A percentile compares a stretch with the other conserved stretches of the same genome.
Evolutionary conservation across 2,329 filamentous ascomycete species (phyloP).

Genomic region (Metarhizium album): DNA sequence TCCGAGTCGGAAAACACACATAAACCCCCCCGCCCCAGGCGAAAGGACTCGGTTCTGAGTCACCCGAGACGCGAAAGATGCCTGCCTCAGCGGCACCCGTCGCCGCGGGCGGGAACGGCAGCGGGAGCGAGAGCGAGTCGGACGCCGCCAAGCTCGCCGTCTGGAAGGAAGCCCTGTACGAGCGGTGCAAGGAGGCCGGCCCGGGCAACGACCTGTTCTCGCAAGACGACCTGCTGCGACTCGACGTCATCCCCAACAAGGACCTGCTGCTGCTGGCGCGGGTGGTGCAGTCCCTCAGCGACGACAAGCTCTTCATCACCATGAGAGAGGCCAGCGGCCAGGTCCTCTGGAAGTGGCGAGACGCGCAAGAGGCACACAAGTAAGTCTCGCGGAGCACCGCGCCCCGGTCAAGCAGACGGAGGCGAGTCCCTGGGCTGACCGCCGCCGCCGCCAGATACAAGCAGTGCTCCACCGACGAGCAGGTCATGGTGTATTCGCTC

Average conservation of each 20-base stretch:
- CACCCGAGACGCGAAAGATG: conserved; percentile 11
- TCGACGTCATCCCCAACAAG: conserved; percentile 46
- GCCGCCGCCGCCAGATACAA: conserved; percentile 49
- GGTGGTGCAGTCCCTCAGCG: conserved; percentile 45
- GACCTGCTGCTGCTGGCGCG: conserved; percentile 43
- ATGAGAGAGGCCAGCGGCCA: conserved; percentile 30
- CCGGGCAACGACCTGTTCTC: conserved; percentile 40
- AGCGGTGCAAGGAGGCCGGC: conserved; percentile 39
- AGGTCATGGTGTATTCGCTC: conserved; percentile 73
- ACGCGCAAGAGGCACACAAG: conserved; percentile 51
- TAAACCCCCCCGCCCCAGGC: no score
- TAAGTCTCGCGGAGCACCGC: no score
- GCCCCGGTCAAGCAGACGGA: no score
- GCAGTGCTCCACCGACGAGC: conserved; percentile 57
- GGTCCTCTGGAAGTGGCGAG: conserved; percentile 45
- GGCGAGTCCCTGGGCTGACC: no score
- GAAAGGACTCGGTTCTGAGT: neutral
- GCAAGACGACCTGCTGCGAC: conserved; percentile 46
- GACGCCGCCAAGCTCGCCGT: conserved; percentile 33
- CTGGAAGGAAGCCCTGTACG: conserved; percentile 47
- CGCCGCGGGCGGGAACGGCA: conserved; percentile 15
- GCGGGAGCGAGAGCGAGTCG: no score
- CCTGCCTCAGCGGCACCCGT: conserved; percentile 16
- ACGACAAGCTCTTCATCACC: conserved; percentile 47
- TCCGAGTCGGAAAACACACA: neutral